Base-by-base conservation (phyloP, 306 rosid species). In the Prunus mira region DNA sequence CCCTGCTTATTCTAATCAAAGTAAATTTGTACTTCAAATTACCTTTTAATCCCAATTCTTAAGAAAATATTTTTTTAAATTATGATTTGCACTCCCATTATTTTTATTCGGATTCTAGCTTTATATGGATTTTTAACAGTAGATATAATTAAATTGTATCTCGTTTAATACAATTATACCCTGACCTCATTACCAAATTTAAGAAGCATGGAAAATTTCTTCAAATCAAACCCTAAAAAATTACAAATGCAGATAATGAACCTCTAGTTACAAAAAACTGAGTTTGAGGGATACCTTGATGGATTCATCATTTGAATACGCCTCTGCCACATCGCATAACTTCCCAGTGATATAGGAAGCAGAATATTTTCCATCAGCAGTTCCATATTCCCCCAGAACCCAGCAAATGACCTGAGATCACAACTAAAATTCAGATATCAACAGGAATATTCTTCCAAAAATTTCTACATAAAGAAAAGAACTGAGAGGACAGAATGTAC, bases 381-480 rank as follows among this genome's bases (percentile, higher is more conserved):
- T 90, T 82, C 97, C 98, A 81, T 92, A 95, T 81, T 95, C 98
- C 74, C 98, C 98, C 69, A 95, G 74, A 85, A 95, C 97, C 98
- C 98, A 95, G 78, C 98, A 95, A 73, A 95, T 95, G 81, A 95
- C 97, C 98, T 95, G 89, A 71, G 80, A 90, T 82, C 83, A 86
- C 69, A 68, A 80, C 69, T 64, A 65, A 68, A 45, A 54, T 82
- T 82, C 71, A 32, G 71, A 87, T 62, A 61, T 54, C 49, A 43
- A 70, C 78, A 72, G 13, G 41, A 46, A 22, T n/a, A 80, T 67
- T 73, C 49, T 71, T 57, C 72, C 65, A 72, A 56, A 62, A 71
- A 71, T 3, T 55, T 52, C 41, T 34, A 34, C 41, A 19, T 47
- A 19, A 18, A 58, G 34, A 43, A 77, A 56, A 41, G 41, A 55